Conservation (phyloP, 2,329 filamentous ascomycete species). For the Botrytis medusae region DNA sequence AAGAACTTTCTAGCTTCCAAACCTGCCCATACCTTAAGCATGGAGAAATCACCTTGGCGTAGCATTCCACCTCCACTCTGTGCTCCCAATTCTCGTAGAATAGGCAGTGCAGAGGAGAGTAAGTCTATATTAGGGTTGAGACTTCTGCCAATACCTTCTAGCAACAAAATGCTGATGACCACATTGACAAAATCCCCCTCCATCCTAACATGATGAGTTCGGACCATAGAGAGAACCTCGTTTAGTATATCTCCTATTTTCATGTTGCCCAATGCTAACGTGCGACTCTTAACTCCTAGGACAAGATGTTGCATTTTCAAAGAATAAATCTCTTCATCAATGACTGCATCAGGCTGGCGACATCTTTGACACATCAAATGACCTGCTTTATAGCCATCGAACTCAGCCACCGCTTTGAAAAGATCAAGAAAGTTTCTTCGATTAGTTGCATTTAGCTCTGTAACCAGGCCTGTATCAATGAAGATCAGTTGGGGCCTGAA, state of each 20-base stretch:
- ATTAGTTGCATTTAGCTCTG: slow-evolving; percentile 84
- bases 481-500: slow-evolving; percentile 94
- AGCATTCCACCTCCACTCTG: slow-evolving; percentile 70
- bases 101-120: slow-evolving; percentile 81
- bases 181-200: slow-evolving; percentile 99
- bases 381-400: slow-evolving; percentile 93
- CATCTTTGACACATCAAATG: slow-evolving; percentile 96
- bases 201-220: slow-evolving; percentile 85
- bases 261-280: slow-evolving; percentile 88
- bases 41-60: slow-evolving; percentile 72
- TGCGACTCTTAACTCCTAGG: slow-evolving; percentile 83
- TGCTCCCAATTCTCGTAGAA: slow-evolving; percentile 81
- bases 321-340: slow-evolving; percentile 87
- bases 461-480: slow-evolving; percentile 94
- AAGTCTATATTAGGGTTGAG: slow-evolving; percentile 86
- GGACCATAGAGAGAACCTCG: slow-evolving; percentile 87
- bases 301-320: slow-evolving; percentile 97
- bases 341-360: slow-evolving; percentile 84
- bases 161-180: slow-evolving; percentile 86
- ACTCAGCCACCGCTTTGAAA: slow-evolving; percentile 93
- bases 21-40: slow-evolving; percentile 89
- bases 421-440: slow-evolving; percentile 89
- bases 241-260: slow-evolving; percentile 95
- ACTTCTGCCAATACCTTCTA: slow-evolving; percentile 89
- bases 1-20: slow-evolving; percentile 86